These are phyloP conservation scores for Xerocomus amazonicus DNA, from an alignment of 1,284 basidiomycete species.

Conservation along the genomic window DNA sequence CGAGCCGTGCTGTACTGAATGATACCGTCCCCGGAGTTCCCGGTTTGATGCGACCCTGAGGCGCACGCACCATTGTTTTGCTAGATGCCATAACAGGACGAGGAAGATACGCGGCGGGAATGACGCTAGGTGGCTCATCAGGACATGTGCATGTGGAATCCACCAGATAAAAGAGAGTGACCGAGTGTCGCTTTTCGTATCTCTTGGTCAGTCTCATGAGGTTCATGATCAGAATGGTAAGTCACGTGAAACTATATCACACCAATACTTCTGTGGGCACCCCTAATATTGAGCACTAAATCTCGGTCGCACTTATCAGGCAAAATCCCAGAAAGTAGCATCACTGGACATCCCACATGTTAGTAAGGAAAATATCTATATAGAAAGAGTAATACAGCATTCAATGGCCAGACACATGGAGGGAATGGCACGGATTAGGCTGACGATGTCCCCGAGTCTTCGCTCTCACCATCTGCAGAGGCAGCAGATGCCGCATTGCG, in stretches of 20 bases:
- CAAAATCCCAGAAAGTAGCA: constrained; percentile 14
- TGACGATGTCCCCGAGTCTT: constrained; percentile 67
- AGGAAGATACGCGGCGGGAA: constrained; percentile 1
- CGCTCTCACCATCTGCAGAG: constrained; percentile 66
- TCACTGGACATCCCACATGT: constrained; percentile 22
- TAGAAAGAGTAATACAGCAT: constrained; percentile 30
- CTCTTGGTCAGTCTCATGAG: constrained; percentile 5
- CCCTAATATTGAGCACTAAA: constrained; percentile 12
- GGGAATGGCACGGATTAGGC: constrained; percentile 28
- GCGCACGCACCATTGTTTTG: constrained; percentile 1
- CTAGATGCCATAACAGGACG: constrained; percentile 12
- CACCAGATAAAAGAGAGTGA: constrained; percentile 12
- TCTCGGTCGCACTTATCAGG: constrained; percentile 23
- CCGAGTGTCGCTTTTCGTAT: constrained; percentile 1
- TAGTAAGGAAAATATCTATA: constrained; percentile 31
- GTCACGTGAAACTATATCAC: constrained; percentile 13
- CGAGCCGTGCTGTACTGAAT: constrained; percentile 7
- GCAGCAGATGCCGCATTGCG: constrained; percentile 40
- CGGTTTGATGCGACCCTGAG: constrained; percentile 2
- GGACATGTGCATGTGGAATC: constrained; percentile 15
- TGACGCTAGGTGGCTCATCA: constrained; percentile 3
- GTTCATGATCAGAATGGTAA: constrained; percentile 1
- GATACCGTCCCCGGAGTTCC: constrained; percentile 8
- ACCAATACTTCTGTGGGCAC: constrained; percentile 1
- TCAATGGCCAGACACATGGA: constrained; percentile 28